Conservation (phyloP, 108 stramenopile genomes). For the Discostella stelligeroides region DNA sequence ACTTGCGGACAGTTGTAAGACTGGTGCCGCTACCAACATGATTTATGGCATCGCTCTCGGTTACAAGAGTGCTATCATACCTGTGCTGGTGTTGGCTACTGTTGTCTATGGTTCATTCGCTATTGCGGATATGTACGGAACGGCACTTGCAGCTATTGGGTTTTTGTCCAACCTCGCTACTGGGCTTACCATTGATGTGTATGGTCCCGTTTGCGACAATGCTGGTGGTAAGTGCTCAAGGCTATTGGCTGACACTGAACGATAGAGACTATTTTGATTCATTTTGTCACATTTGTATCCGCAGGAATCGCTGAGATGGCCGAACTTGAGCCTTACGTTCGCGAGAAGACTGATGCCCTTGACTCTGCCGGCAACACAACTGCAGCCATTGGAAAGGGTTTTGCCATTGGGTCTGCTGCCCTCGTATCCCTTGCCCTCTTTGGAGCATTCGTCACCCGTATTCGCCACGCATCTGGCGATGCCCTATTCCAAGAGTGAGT, state of each 20-base stretch:
- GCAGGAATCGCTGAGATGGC: constrained; percentile 99
- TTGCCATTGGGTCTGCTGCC: constrained; percentile 99
- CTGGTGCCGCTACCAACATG: constrained; percentile 98
- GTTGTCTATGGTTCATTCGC: constrained; percentile 93
- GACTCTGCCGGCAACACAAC: constrained; percentile 99
- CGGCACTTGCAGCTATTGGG: constrained; percentile 96
- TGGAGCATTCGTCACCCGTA: constrained; percentile 96
- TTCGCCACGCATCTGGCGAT: constrained; percentile 77
- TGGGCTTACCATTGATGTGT: constrained; percentile 98
- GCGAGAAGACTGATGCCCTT: constrained; percentile 98
- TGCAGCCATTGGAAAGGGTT: constrained; percentile 99
- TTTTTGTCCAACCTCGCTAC: constrained; percentile 98
- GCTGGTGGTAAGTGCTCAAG: constrained; percentile 84
- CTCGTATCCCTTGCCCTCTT: constrained; percentile 97
- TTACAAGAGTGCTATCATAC: constrained; percentile 97
- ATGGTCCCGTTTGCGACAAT: constrained; percentile 99
- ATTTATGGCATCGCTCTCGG: constrained; percentile 98
- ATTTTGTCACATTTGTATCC: not conserved
- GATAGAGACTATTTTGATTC: not conserved
- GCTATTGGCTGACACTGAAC: not conserved
- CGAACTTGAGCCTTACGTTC: constrained; percentile 90
- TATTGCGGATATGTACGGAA: constrained; percentile 95
- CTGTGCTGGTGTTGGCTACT: constrained; percentile 92
- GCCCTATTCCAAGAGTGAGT: constrained; percentile 48
- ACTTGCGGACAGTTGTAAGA: constrained; percentile 94